Base-by-base conservation (phyloP, 2,329 filamentous ascomycete genomes). In the Tolypocladium ophioglossoides region DNA sequence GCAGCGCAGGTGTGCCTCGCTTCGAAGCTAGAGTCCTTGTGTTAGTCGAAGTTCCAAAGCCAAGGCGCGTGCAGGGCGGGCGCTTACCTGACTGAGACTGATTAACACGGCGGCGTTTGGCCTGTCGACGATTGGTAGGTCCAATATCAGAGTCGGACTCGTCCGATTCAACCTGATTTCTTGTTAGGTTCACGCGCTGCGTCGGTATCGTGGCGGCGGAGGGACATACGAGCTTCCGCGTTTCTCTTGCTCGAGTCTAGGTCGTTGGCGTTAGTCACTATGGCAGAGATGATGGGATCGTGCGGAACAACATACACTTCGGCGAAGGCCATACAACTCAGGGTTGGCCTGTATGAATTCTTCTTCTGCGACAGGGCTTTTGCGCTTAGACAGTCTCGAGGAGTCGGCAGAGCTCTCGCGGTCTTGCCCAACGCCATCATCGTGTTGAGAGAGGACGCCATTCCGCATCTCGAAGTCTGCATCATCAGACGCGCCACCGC, bases 271-370 rank as follows among this genome's bases (percentile, higher is more conserved):
- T 59, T 52, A 60, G 68, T 74, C 60, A 74, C 53, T 54, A 44
- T 51, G 44, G 52, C 52, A 51, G 56, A 52, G 35, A 58, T 55
- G 58, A 58, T 60, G 59, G 52, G 11, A 56, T 63, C 61, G 62
- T 60, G 48, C 24, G 34, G 20, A 50, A 22, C 5, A 34, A 72
- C 87, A 58, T 85, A 94, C 91, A 75, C 94, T 99, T 74, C 94
- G 83, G 63, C 94, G 84, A 61, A 99, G 78, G 50, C 94, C 94
- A 74, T 97, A 99, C 10, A 99, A 78, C 72, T 96, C 91, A 47
- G 94, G 94, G 65, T 99, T 95, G 66, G 89, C 87, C 64, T 86
- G 81, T 63, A 97, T 96, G 66, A 85, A 91, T 49, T 91, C 85
- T 56, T 94, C 86, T 63, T 94, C 88, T 52, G 86, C 84, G 39